phyloP scores from a whole-genome alignment of 2,329 filamentous ascomycete genomes.

The Colletotrichum godetiae region DNA sequence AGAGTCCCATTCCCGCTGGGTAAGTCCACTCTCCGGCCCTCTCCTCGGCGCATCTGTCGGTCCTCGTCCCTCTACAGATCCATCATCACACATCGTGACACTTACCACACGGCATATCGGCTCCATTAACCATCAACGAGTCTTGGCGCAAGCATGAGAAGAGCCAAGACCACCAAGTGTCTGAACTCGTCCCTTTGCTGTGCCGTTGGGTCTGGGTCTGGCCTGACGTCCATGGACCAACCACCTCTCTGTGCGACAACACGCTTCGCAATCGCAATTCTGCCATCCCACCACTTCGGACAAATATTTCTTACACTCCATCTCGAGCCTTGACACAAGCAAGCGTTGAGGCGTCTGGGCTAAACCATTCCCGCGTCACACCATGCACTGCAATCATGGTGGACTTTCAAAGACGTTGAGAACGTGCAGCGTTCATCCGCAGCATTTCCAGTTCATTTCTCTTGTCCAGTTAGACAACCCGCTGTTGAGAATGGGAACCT shows the following conservation, averaged over 20 bases:
- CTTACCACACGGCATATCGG: neutral
- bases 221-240: constrained; percentile 6
- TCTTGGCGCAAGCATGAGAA: neutral
- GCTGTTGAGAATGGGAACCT: neutral
- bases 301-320: neutral
- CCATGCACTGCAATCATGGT: neutral
- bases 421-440: neutral
- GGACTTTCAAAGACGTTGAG: neutral
- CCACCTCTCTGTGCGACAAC: neutral
- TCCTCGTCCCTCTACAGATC: neutral
- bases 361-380: neutral
- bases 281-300: neutral
- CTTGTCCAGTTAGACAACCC: neutral
- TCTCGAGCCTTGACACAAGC: neutral
- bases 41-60: neutral
- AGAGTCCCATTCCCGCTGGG: neutral
- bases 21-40: neutral
- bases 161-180: neutral
- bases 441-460: neutral
- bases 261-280: neutral
- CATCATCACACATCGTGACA: no score
- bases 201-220: neutral
- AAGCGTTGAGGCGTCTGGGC: neutral
- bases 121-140: neutral
- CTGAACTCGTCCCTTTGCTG: neutral